phyloP scores from a whole-genome alignment of 2,329 filamentous ascomycete species.

The Hyphodiscus sp. region DNA sequence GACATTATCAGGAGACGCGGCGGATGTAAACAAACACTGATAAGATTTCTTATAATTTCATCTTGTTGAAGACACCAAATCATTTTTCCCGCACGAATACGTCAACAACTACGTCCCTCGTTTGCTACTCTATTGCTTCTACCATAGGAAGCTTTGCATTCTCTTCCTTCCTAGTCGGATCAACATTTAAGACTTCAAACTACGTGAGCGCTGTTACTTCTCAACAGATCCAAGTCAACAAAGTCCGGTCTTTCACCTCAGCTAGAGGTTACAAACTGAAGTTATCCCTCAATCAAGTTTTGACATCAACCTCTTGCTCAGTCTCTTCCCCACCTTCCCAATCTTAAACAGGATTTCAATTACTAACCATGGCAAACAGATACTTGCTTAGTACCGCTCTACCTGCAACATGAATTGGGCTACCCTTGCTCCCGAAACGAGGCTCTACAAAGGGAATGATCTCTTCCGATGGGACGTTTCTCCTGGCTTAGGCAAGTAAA shows the following conservation, averaged over 20 bases:
- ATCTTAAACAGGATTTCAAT: neutral
- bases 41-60: neutral
- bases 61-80: neutral
- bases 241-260: too few relatives aligned
- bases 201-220: neutral
- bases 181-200: neutral
- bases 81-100: neutral
- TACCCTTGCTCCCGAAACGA: constrained; percentile 20
- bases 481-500: constrained; percentile 25
- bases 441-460: constrained; percentile 25
- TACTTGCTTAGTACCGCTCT: neutral
- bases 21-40: neutral
- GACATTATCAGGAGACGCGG: neutral
- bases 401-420: constrained; percentile 23
- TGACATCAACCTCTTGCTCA: neutral
- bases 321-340: neutral
- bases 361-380: neutral
- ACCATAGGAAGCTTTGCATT: neutral
- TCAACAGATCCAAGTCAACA: neutral
- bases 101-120: neutral
- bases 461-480: constrained; percentile 28
- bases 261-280: too few relatives aligned
- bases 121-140: neutral
- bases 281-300: neutral
- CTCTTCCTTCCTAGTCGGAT: neutral